Conservation (phyloP, 1,284 basidiomycete genomes). For the Meira nashicola region DNA sequence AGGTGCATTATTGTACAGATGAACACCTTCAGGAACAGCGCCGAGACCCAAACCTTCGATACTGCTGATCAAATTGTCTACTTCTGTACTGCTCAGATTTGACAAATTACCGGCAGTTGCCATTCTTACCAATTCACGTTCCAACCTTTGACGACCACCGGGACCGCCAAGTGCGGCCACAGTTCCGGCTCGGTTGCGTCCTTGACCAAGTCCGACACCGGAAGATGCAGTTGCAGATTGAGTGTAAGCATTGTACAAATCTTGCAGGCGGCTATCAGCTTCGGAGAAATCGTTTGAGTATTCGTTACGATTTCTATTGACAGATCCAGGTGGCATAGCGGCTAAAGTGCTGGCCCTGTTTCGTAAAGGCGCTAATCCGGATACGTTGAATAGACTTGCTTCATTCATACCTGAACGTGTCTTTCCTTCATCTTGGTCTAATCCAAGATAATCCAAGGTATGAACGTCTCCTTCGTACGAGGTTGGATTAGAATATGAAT, state of each 20-base stretch:
- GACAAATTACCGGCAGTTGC: neutral
- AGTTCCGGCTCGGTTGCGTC: conserved; percentile 37
- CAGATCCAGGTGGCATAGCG: neutral
- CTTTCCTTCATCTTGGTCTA: conserved; percentile 14
- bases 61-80: neutral
- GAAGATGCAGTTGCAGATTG: conserved; percentile 12
- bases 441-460: conserved; percentile 43
- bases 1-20: conserved; percentile 8
- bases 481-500: neutral
- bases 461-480: conserved; percentile 5
- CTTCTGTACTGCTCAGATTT: neutral
- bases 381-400: neutral
- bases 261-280: neutral
- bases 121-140: conserved; percentile 36
- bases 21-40: neutral
- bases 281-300: neutral
- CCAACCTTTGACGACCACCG: conserved; percentile 35
- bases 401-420: neutral
- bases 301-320: neutral
- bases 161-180: conserved; percentile 44
- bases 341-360: conserved; percentile 14
- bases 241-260: conserved; percentile 13
- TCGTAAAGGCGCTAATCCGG: neutral
- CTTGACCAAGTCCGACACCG: conserved; percentile 8
- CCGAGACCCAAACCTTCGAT: neutral